Base-by-base conservation (phyloP, 2,329 filamentous ascomycete species). In the Microcyclospora pomicola region DNA sequence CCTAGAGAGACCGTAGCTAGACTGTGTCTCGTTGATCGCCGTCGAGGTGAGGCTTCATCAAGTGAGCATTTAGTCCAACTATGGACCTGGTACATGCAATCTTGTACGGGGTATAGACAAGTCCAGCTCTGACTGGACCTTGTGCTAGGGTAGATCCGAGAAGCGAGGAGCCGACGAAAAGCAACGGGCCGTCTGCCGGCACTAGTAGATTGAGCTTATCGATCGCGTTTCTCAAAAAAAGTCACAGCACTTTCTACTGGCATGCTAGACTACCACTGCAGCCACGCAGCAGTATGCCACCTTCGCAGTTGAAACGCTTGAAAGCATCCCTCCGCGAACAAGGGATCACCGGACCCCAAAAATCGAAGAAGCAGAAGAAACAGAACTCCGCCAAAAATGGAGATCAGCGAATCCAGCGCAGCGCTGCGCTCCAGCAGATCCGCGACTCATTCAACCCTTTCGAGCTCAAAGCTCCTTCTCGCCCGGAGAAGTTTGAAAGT, bases 381-480 rank as follows among this genome's bases (percentile, higher is more conserved):
- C 41, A 46, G 16, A 43, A 47, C 30, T 42, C 40, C 13, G 37
- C 38, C 35, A 75, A 73, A 40, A 72, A 70, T 45, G 75, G 72
- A 45, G 79, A 88, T 53, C 82, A 85, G 61, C 78, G 83, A 42
- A 71, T 84, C 16, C 76, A 85, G 58, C 76, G 81, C 55, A 75
- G 80, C 54, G 79, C 77, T 39, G 83, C 86, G 12, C 70, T 98
- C 45, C 77, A 82, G 50, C 76, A 75, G 40, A 95, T 98, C 58
- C 81, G 91, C 55, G 87, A 96, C 54, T 81, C 87, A 49, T 96
- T 96, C 73, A 98, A 98, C 59, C 91, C 91, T 0, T 98, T 98
- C 62, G 91, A 98, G 56, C 75, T 94, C 58, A 76, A 82, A 41
- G 42, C 43, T 10, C 43, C 40, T 15, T 70, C 78, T 1, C 73